These are phyloP conservation scores for Myxozyma mucilagina DNA, from an alignment of 805 yeast genomes.

Conservation along the genomic window DNA sequence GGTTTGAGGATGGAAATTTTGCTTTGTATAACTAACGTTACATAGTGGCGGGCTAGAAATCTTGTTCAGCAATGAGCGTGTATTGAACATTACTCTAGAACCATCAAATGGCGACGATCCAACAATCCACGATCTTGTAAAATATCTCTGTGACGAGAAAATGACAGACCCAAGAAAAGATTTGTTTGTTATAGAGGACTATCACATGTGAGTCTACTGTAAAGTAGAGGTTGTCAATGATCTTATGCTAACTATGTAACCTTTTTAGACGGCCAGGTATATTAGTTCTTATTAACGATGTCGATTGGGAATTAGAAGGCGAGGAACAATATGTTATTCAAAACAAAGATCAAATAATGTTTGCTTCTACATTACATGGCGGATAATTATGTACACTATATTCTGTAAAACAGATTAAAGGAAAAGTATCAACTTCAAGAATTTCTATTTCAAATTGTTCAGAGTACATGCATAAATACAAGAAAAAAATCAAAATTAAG, in stretches of 20 bases:
- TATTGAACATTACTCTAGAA: constrained; percentile 52
- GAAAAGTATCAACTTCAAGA: not conserved
- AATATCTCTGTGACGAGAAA: constrained; percentile 50
- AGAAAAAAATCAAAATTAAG: not conserved
- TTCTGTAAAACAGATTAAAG: no score
- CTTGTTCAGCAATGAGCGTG: constrained; percentile 61
- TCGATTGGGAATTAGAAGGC: constrained; percentile 96
- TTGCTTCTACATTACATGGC: constrained; percentile 93
- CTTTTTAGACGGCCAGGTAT: constrained; percentile 72
- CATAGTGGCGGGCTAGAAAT: constrained; percentile 79
- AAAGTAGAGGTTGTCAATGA: not conserved
- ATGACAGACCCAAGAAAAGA: constrained; percentile 62
- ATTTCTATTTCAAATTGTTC: not conserved
- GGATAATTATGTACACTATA: constrained; percentile 50
- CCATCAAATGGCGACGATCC: constrained; percentile 41
- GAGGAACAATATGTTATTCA: constrained; percentile 79
- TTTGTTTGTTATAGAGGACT: constrained; percentile 76
- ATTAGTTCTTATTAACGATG: constrained; percentile 84
- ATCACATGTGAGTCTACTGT: constrained; percentile 47
- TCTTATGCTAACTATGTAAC: not conserved
- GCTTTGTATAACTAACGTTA: not conserved
- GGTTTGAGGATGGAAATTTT: not conserved
- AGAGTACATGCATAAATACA: not conserved
- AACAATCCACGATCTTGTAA: constrained; percentile 54
- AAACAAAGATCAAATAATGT: constrained; percentile 73